Percentiles rank a stretch among this genome's conserved stretches.
phyloP scores from a whole-genome alignment of 1,284 basidiomycete species.

The Somion occarium region DNA sequence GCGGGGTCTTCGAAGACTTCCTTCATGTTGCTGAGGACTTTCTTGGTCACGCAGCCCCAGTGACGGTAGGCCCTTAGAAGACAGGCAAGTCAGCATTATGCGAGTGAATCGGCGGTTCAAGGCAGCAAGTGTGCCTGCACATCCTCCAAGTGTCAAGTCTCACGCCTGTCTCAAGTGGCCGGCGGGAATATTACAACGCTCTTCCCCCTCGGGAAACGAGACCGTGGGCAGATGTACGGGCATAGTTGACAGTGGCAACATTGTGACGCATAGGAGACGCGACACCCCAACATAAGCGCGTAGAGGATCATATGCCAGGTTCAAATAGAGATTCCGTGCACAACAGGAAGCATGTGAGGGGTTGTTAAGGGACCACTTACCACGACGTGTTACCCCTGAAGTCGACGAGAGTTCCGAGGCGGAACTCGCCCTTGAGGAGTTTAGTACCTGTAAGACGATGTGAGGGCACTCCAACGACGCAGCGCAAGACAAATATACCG shows the following conservation, averaged over 20 bases:
- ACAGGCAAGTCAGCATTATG: slow-evolving; percentile 15
- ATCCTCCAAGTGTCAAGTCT: background rate
- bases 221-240: no score
- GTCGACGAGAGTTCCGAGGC: slow-evolving; percentile 76
- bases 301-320: no score
- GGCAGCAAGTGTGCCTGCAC: slow-evolving; percentile 9
- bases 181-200: no score
- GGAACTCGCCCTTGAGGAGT: slow-evolving; percentile 69
- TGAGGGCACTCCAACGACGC: slow-evolving; percentile 12
- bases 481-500: slow-evolving; percentile 35
- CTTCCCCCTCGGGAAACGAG: no score
- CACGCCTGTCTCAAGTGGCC: background rate
- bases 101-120: slow-evolving; percentile 12
- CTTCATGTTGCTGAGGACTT: slow-evolving; percentile 73
- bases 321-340: no score
- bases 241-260: no score
- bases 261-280: no score
- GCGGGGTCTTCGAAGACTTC: slow-evolving; percentile 50
- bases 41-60: slow-evolving; percentile 76
- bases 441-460: slow-evolving; percentile 47
- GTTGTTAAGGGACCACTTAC: no score
- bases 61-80: slow-evolving; percentile 66
- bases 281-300: no score
- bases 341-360: no score
- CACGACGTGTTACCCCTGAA: slow-evolving; percentile 58